Base-by-base conservation (phyloP, 805 yeast species). In the Aciculoconidium aculeatum region DNA sequence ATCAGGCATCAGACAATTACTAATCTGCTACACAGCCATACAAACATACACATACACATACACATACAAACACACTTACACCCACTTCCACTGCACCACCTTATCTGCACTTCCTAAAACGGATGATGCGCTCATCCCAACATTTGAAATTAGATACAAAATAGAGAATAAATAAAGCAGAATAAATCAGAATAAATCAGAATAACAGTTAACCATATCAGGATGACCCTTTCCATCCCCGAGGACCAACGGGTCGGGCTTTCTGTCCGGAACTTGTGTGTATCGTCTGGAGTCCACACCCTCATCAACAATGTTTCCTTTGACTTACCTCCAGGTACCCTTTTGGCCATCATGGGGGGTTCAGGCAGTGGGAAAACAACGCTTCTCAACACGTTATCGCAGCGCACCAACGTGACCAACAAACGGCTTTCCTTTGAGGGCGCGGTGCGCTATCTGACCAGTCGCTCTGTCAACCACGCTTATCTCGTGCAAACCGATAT, bases 301-400 rank as follows among this genome's bases (percentile, higher is more conserved):
- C 58, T 63, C 15, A 39, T 63, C 15, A 49, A 62, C 31, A 47
- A 73, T 15, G 60, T 83, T 26, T 72, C 82, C 2, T 66, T 82
- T 36, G 75, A 74, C 28, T 60, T 82, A 7, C 70, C 73, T 0
- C 51, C 71, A 9, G 82, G 84, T 11, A 61, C 79, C 7, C 53
- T 86, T 21, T 66, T 85, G 53, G 94, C 94, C 5, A 80, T 85
- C 7, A 70, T 86, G 61, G 95, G 95, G 3, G 90, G 94, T 0
- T 80, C 88, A 0, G 95, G 95, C 0, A 75, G 86, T 3, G 95
- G 94, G 3, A 85, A 86, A 46, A 85, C 95, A 0, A 82, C 95
- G 0, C 50, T 85, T 24, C 58, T 85, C 13, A 85, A 85, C 47
- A 73, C 75, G 0, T 49, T 80, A 27, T 76, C 85, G 0, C 68